phyloP scores from a whole-genome alignment of 192 early-diverging fungal species.

The Coemansia sp. region DNA sequence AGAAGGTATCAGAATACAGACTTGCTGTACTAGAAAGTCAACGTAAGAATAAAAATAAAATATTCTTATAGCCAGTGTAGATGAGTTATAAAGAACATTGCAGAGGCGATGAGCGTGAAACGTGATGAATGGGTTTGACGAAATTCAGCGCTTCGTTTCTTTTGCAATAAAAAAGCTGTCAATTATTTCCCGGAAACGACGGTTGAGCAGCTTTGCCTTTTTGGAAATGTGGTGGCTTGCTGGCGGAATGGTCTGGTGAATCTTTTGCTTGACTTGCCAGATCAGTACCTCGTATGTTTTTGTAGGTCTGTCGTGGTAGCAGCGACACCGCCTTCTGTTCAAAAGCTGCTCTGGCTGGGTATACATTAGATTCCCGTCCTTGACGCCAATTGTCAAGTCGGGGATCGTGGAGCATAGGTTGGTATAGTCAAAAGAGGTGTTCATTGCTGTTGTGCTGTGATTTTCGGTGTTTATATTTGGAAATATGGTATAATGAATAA shows the following conservation, averaged over 20 bases:
- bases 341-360: conserved; percentile 38
- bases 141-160: not conserved
- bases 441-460: not conserved
- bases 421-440: conserved; percentile 13
- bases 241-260: conserved; percentile 19
- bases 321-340: conserved; percentile 34
- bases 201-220: conserved; percentile 16
- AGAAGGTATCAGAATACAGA: not conserved
- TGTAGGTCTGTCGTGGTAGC: conserved; percentile 14
- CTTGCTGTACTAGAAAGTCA: not conserved
- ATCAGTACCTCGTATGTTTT: conserved; percentile 16
- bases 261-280: conserved; percentile 19
- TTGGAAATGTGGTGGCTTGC: conserved; percentile 18
- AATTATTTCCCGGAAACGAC: conserved; percentile 23
- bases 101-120: no score
- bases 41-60: not conserved
- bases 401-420: conserved; percentile 29
- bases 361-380: conserved; percentile 41
- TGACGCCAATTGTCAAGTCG: conserved; percentile 41
- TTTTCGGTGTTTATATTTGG: not conserved
- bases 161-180: conserved; percentile 41
- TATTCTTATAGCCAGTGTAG: not conserved
- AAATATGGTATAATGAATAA: not conserved
- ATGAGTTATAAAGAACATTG: not conserved
- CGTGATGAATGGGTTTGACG: not conserved